These are phyloP conservation scores for Bombardia bombarda DNA, from an alignment of 495 filamentous ascomycete genomes.

Conservation along the genomic window DNA sequence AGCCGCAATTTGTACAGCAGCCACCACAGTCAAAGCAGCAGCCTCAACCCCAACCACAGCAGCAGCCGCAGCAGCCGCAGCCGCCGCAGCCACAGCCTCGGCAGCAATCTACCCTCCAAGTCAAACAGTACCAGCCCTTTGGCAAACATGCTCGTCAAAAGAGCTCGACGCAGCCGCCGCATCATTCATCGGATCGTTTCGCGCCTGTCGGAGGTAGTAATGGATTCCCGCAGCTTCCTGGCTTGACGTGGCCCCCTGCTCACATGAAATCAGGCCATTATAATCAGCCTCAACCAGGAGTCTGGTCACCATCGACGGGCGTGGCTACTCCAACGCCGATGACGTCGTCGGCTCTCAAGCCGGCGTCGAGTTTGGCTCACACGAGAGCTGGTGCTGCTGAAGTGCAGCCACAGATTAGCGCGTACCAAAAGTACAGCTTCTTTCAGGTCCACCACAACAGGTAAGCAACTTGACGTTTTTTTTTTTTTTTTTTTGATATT, in stretches of 20 bases:
- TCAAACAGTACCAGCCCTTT: conserved; percentile 15
- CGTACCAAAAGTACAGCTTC: conserved; percentile 41
- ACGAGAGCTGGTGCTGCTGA: conserved; percentile 9
- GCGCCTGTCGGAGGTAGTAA: conserved; percentile 32
- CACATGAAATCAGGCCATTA: conserved; percentile 29
- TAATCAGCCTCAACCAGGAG: conserved; percentile 21
- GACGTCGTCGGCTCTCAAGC: conserved; percentile 22
- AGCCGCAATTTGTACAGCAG: conserved; percentile 7
- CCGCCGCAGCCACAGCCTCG: conserved; percentile 6
- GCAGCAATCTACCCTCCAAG: conserved; percentile 5
- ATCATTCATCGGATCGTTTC: conserved; percentile 25
- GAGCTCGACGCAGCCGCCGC: conserved; percentile 13
- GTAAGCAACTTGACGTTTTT: conserved; percentile 16
- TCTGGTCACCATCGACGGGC: conserved; percentile 18
- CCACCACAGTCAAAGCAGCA: conserved; percentile 4
- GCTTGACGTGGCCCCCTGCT: conserved; percentile 29
- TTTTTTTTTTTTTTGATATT: no score
- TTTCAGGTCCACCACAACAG: conserved; percentile 45
- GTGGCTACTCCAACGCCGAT: conserved; percentile 15
- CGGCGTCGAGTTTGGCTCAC: conserved; percentile 14
- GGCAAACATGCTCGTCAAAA: conserved; percentile 10
- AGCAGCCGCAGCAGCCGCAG: conserved; percentile 2
- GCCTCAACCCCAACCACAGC: conserved; percentile 2
- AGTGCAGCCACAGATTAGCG: conserved; percentile 13
- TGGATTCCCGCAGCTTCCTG: conserved; percentile 31